A percentile compares a stretch with the other conserved stretches of the same genome.
These are phyloP conservation scores for Penicillium hordei DNA, from an alignment of 2,329 filamentous ascomycete species.

Conservation along the genomic window DNA sequence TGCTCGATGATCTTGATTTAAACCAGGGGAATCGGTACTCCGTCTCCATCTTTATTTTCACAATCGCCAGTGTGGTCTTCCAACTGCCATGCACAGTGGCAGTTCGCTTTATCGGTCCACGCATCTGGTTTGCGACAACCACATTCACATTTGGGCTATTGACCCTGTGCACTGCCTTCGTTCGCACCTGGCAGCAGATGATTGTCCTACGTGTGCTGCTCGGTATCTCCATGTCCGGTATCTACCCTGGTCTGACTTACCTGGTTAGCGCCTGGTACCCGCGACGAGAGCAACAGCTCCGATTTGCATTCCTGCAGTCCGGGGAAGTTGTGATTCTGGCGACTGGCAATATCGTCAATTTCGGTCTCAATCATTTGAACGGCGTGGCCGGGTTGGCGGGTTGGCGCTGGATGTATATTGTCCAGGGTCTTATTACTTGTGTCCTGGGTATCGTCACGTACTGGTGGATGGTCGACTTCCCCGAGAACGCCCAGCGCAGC, in stretches of 20 bases:
- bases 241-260: constrained; percentile 48
- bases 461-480: constrained; percentile 71
- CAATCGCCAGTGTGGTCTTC: constrained; percentile 65
- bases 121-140: constrained; percentile 61
- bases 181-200: constrained; percentile 68
- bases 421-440: constrained; percentile 63
- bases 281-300: constrained; percentile 63
- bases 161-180: constrained; percentile 67
- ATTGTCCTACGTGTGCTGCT: constrained; percentile 65
- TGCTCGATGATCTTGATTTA: constrained; percentile 63
- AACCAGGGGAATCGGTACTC: constrained; percentile 64
- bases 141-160: constrained; percentile 64
- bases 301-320: constrained; percentile 64
- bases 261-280: constrained; percentile 61
- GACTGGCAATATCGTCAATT: constrained; percentile 67
- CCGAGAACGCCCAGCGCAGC: constrained; percentile 58
- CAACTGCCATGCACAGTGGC: constrained; percentile 68
- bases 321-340: constrained; percentile 66
- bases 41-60: constrained; percentile 72
- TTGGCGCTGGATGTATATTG: constrained; percentile 70
- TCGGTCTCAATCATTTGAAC: constrained; percentile 64
- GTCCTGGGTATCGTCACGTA: constrained; percentile 61
- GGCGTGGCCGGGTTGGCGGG: constrained; percentile 57
- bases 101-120: constrained; percentile 63
- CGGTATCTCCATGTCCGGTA: constrained; percentile 59